These are phyloP conservation scores for Albizia julibrissin DNA, from an alignment of 306 rosid genomes.

Conservation along the genomic window DNA sequence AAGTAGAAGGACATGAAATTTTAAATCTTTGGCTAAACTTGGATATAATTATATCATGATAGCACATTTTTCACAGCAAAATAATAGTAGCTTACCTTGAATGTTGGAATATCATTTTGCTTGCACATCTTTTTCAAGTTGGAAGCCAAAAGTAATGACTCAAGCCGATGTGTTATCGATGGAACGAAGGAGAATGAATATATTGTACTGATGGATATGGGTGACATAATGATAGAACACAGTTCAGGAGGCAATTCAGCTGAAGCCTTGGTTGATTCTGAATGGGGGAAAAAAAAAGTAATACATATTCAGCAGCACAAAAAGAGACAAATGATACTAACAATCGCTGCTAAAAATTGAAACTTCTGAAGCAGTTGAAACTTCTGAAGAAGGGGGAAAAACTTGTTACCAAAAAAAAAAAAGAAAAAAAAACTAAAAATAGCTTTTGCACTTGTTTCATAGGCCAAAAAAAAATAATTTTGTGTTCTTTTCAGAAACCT, in stretches of 20 bases:
- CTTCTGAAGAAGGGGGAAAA: neutral
- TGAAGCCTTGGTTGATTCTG: slow-evolving; percentile 39
- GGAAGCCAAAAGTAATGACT: slow-evolving; percentile 61
- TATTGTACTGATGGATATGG: slow-evolving; percentile 49
- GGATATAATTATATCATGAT: slow-evolving; percentile 1
- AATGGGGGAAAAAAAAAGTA: neutral
- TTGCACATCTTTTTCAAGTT: slow-evolving; percentile 57
- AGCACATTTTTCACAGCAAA: neutral
- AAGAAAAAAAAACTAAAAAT: too few relatives aligned
- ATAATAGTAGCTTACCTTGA: slow-evolving; percentile 46
- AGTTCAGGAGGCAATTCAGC: slow-evolving; percentile 75
- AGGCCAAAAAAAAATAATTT: neutral
- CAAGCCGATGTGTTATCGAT: slow-evolving; percentile 65
- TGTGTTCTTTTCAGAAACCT: neutral
- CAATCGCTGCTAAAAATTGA: neutral
- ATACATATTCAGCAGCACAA: neutral
- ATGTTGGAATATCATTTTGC: slow-evolving; percentile 51
- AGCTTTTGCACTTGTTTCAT: neutral
- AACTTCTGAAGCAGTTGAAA: neutral
- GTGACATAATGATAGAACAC: slow-evolving; percentile 65
- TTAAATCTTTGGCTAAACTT: neutral
- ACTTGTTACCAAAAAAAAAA: too few relatives aligned
- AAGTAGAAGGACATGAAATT: neutral
- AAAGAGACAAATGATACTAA: slow-evolving; percentile 23
- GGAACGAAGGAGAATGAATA: slow-evolving; percentile 68